phyloP scores from a whole-genome alignment of 2,329 filamentous ascomycete species.

The Verticillium longisporum region DNA sequence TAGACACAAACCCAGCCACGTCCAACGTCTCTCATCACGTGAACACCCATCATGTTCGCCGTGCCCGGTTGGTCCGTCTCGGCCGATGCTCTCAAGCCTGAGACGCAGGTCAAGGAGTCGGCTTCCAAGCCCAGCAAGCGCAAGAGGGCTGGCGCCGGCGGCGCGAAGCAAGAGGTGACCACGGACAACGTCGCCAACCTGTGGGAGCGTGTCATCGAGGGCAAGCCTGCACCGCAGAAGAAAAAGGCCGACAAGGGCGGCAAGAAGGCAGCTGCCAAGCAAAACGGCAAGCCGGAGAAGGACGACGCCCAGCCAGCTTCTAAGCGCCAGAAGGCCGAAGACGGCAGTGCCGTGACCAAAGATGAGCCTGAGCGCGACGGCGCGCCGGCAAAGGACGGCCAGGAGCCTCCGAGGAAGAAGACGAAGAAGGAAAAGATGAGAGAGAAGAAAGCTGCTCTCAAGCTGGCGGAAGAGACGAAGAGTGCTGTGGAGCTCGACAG shows the following conservation, averaged over 20 bases:
- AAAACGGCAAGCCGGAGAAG: background rate
- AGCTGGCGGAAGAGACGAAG: constrained; percentile 12
- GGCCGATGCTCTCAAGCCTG: constrained; percentile 62
- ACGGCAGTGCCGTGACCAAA: constrained; percentile 8
- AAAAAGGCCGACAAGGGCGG: constrained; percentile 22
- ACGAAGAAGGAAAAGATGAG: constrained; percentile 31
- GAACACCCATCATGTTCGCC: constrained; percentile 66
- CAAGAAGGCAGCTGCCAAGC: constrained; percentile 2
- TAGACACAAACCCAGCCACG: background rate
- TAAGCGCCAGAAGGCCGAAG: constrained; percentile 9
- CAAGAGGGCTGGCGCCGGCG: constrained; percentile 33
- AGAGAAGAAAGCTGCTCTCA: constrained; percentile 15
- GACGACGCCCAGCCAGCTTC: constrained; percentile 6
- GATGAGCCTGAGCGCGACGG: constrained; percentile 18
- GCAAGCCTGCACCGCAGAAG: constrained; percentile 34
- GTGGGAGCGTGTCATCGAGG: constrained; percentile 75
- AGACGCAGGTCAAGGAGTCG: constrained; percentile 33
- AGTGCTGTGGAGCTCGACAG: constrained; percentile 5
- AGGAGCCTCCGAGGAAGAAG: constrained; percentile 16
- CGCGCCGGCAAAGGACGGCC: constrained; percentile 15
- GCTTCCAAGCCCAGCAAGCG: constrained; percentile 49
- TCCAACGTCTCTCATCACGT: background rate
- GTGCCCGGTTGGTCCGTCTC: constrained; percentile 89
- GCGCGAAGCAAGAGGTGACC: constrained; percentile 40
- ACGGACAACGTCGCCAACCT: constrained; percentile 67